phyloP scores from a whole-genome alignment of 768 basidiomycete species.

The Infundibulicybe gibba region DNA sequence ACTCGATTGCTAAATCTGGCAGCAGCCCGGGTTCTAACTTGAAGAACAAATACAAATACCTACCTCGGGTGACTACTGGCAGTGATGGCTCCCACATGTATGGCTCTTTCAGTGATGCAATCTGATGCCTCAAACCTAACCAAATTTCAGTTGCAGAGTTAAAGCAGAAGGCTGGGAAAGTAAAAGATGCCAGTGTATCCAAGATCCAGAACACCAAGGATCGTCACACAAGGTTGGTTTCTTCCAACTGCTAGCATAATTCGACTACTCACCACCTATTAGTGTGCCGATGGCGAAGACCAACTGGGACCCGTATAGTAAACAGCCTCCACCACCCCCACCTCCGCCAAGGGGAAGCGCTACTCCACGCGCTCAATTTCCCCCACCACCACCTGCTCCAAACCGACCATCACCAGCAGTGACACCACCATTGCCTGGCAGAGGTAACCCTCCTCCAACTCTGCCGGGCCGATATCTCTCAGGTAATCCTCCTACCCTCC shows the following conservation, averaged over 20 bases:
- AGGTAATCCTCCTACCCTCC: conserved; percentile 21
- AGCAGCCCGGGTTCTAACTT: no score
- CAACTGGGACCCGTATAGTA: conserved; percentile 62
- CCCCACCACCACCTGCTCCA: conserved; percentile 16
- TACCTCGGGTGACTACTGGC: no score
- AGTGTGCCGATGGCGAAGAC: conserved; percentile 59
- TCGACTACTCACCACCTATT: neutral
- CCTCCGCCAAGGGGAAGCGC: conserved; percentile 37
- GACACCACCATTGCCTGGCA: conserved; percentile 21
- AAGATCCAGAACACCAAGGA: conserved; percentile 55
- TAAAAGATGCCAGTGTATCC: conserved; percentile 51
- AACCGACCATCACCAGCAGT: conserved; percentile 16
- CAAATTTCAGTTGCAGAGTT: conserved; percentile 55
- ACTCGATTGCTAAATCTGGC: no score
- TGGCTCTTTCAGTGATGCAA: no score
- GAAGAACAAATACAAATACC: no score
- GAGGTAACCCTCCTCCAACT: conserved; percentile 6
- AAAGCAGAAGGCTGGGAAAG: conserved; percentile 60
- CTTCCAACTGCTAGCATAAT: neutral
- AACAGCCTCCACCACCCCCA: conserved; percentile 45
- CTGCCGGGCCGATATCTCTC: conserved; percentile 7
- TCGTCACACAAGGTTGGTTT: conserved; percentile 42
- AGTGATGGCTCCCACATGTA: no score
- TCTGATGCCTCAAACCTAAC: neutral
- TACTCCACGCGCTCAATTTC: conserved; percentile 20